Base-by-base conservation (phyloP, 177 flowering plant genomes). In the Vitis hybrid region DNA sequence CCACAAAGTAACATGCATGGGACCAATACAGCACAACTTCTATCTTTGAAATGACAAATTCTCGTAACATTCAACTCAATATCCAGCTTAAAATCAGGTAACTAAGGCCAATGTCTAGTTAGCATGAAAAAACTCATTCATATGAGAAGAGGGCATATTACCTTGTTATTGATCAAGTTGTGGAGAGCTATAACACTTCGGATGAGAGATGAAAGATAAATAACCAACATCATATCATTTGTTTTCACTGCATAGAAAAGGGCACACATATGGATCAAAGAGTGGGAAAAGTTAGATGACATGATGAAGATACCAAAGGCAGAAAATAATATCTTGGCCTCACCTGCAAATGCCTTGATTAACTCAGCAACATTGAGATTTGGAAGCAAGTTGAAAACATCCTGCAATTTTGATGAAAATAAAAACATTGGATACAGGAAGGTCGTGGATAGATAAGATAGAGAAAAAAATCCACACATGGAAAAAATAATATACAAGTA, bases 161-260 rank as follows among this genome's bases (percentile, higher is more conserved):
- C 99, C 99, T 94, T 92, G 84, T 94, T 94, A 76, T 89, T 94
- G 80, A 92, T 94, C 83, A 94, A 83, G 79, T 94, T 94, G 77
- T 94, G 99, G 68, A 94, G 95, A 2, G 97, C 97, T 69, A 94
- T 91, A 21, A 94, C 95, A 79, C 95, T 92, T 72, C 97, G 83
- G 79, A 94, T 92, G 70, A 94, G 93, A 32, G 97, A 92, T 13
- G 99, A 94, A 34, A 94, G 95, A 78, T 94, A 94, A 4, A 92
- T 91, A 17, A 91, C 99, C 80, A 95, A 72, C 99, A 95, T 95
- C 99, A 93, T 91, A 71, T 93, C 98, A 80, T 95, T 95, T 69
- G 99, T 90, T 92, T 94, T 94, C 70, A 92, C 97, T 90, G 91
- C 75, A 80, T 62, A 69, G 19, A 54, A 15, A 4, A 45, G 19